Evolutionary conservation across 1,139 yeast species (phyloP), one percentile per base, ranked within the genome.

Genomic region (Taphrina pruni): DNA sequence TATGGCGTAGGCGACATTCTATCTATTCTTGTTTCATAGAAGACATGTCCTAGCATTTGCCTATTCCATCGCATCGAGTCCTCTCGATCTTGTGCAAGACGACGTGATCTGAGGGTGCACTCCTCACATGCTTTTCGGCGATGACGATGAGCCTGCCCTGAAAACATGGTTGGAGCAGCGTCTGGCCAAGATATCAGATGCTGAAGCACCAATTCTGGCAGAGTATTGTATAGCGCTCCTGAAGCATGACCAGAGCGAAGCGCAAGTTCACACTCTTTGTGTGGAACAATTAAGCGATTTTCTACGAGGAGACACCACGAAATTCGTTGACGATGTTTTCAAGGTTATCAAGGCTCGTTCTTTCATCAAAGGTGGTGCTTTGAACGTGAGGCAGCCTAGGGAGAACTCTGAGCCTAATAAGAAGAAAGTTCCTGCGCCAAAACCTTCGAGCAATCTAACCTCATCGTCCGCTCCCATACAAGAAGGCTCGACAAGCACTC

Each of bases 181-280:
- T 21, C 61, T 73, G 75, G 51, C 70, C 14, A 72, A 73, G 38
- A 69, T 78, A 17, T 76, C 81, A 1, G 85, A 81, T 50, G 81
- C 84, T 0, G 85, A 82, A 61, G 77, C 83, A 1, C 81, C 78
- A 14, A 81, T 81, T 43, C 75, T 83, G 70, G 77, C 83, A 0
- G 85, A 82, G 52, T 83, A 82, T 72, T 81, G 82, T 21, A 58
- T 82, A 41, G 83, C 84, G 1, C 75, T 83, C 60, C 75, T 83
- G 32, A 75, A 79, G 61, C 79, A 81, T 72, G 80, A 79, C 46
- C 74, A 76, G 48, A 76, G 80, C 11, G 76, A 75, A n/a, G 77
- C 73, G n/a, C 77, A 76, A 61, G 74, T 81, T 35, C 72, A 75
- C n/a, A 73, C 72, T 21, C 72, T 79, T 72, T 75, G 81, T 71